phyloP scores from a whole-genome alignment of 108 stramenopile species.

The Ochromonas danica region DNA sequence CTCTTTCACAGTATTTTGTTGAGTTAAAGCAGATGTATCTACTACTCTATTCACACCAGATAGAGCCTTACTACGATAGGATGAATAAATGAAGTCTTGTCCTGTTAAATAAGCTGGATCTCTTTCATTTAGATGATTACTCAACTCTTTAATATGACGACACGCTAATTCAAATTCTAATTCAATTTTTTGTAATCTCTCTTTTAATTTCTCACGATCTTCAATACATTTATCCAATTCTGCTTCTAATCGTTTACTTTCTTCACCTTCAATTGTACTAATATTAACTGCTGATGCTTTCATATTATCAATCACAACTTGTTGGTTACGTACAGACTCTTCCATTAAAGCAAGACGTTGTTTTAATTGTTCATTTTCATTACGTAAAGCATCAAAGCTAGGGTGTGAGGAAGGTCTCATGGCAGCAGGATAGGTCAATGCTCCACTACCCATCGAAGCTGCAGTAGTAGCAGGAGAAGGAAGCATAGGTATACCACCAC shows the following conservation, averaged over 20 bases:
- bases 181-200: background rate
- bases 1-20: no score
- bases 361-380: background rate
- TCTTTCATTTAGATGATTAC: no score
- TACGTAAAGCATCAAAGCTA: no score
- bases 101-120: no score
- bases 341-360: background rate
- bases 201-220: background rate
- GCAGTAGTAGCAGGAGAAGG: no score
- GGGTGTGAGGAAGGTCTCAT: background rate
- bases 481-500: no score
- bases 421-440: background rate
- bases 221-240: slow-evolving; percentile 6
- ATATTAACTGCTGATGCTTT: background rate
- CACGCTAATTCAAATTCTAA: background rate
- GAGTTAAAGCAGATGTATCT: no score
- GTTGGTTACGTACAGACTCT: background rate
- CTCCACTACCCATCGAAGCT: no score
- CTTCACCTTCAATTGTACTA: background rate
- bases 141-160: no score
- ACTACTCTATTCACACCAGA: no score
- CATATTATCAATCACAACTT: background rate
- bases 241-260: background rate
- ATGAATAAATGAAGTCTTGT: no score
- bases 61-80: no score